A percentile compares a stretch with the other conserved stretches of the same genome.
Conservation (phyloP, 2,329 filamentous ascomycete species). For the Bipolaris bicolor region DNA sequence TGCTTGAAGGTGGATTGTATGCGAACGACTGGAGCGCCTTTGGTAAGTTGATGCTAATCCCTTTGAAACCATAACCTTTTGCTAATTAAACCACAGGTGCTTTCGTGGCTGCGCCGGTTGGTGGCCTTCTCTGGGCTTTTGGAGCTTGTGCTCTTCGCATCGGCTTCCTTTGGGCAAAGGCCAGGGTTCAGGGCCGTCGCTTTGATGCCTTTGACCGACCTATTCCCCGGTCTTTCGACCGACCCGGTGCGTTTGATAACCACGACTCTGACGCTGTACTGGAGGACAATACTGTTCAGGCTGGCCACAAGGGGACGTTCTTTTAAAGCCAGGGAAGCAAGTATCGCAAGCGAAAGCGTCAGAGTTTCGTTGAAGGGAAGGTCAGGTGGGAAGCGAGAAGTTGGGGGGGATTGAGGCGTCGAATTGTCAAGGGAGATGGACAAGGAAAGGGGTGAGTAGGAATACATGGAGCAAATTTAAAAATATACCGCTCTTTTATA, state of each 20-base stretch:
- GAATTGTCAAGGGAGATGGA: not conserved
- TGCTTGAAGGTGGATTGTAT: slow-evolving; percentile 77
- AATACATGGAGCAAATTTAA: not conserved
- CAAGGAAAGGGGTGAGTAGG: not conserved
- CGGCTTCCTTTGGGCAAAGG: slow-evolving; percentile 61
- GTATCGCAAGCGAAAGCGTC: too few relatives aligned
- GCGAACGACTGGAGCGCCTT: slow-evolving; percentile 80
- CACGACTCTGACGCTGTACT: slow-evolving; percentile 36
- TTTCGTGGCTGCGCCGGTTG: slow-evolving; percentile 79
- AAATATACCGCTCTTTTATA: not conserved
- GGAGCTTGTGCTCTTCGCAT: slow-evolving; percentile 67
- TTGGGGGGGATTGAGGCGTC: not conserved
- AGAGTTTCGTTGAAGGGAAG: too few relatives aligned
- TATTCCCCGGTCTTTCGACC: slow-evolving; percentile 21
- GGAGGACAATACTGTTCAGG: slow-evolving; percentile 29
- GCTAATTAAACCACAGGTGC: slow-evolving; percentile 54
- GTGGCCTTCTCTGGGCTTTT: slow-evolving; percentile 74
- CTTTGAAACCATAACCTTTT: not conserved
- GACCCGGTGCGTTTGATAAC: slow-evolving; percentile 27
- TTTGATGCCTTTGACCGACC: slow-evolving; percentile 71
- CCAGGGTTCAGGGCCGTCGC: slow-evolving; percentile 63
- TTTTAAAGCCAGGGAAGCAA: slow-evolving; percentile 27
- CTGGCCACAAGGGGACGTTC: slow-evolving; percentile 39
- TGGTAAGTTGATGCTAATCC: slow-evolving; percentile 52
- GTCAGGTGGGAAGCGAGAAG: not conserved